phyloP scores from a whole-genome alignment of 257 asterid genomes.

The Primulina huaijiensis region DNA sequence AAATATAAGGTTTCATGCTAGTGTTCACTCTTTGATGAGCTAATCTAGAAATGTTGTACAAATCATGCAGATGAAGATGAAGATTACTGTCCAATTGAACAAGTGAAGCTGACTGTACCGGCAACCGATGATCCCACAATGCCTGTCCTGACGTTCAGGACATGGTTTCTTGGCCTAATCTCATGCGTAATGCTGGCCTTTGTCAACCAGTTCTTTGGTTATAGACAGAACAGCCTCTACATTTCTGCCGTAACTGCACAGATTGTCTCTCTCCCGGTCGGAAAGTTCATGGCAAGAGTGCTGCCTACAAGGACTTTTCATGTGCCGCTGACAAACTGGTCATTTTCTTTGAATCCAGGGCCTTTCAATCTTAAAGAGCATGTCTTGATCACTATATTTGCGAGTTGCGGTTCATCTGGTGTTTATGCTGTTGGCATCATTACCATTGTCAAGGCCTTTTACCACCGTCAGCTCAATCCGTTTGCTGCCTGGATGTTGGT shows the following conservation, averaged over 20 bases:
- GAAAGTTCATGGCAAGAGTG: slow-evolving; percentile 47
- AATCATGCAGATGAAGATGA: neutral
- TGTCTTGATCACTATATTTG: slow-evolving; percentile 63
- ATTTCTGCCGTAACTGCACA: slow-evolving; percentile 43
- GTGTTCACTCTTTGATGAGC: too few relatives aligned
- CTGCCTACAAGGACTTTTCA: slow-evolving; percentile 35
- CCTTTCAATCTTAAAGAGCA: slow-evolving; percentile 67
- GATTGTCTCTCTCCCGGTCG: slow-evolving; percentile 54
- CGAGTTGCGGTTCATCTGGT: slow-evolving; percentile 44
- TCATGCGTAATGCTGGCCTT: neutral
- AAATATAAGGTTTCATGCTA: neutral
- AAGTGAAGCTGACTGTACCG: neutral
- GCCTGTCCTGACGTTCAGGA: neutral
- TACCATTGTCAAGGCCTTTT: slow-evolving; percentile 50
- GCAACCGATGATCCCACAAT: neutral
- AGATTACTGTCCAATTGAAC: neutral
- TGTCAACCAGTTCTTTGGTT: neutral
- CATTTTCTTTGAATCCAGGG: slow-evolving; percentile 59
- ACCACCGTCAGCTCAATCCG: slow-evolving; percentile 42
- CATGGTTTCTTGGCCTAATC: neutral
- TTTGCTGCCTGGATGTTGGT: slow-evolving; percentile 47
- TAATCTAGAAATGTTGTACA: neutral
- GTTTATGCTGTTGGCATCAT: slow-evolving; percentile 55
- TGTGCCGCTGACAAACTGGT: slow-evolving; percentile 40
- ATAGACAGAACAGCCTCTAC: slow-evolving; percentile 25